Percentiles rank a stretch among this genome's conserved stretches.
Evolutionary conservation across 202 grass and related monocot genomes (phyloP).

Genomic region (Setaria italica): DNA sequence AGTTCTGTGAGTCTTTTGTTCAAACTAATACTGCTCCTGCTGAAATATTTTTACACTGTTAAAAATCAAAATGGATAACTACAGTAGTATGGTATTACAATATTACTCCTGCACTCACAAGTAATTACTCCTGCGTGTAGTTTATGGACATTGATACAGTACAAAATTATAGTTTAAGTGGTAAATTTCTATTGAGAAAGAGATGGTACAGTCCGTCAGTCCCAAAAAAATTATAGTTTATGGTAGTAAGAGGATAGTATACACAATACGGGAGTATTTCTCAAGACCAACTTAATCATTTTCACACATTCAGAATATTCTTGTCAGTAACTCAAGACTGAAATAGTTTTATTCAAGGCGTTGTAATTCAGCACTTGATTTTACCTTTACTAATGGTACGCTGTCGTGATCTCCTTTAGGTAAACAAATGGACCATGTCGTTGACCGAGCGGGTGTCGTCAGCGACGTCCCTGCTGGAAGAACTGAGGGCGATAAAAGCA

Average conservation of each 20-base stretch:
- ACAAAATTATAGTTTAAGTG: background rate
- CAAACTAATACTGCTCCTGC: background rate
- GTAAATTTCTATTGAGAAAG: background rate
- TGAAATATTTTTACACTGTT: background rate
- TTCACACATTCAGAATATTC: background rate
- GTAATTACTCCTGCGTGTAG: background rate
- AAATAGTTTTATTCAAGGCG: background rate
- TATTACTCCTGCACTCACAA: background rate
- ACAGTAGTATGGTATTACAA: no score
- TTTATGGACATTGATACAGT: background rate
- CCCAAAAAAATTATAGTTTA: background rate
- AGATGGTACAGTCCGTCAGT: background rate
- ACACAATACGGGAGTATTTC: background rate
- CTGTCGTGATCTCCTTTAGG: constrained; percentile 39
- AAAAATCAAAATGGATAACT: background rate
- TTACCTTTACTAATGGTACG: background rate
- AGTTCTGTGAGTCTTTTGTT: background rate
- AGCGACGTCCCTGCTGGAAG: constrained; percentile 65
- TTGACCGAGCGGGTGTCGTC: constrained; percentile 64
- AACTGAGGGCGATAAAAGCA: constrained; percentile 64
- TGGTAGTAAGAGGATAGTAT: no score
- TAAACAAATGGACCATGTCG: constrained; percentile 70
- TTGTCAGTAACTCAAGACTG: background rate
- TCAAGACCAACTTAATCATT: background rate
- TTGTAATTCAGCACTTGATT: background rate